These are phyloP conservation scores for Fragilariopsis cylindrus DNA, from an alignment of 108 stramenopile species.

Conservation along the genomic window DNA sequence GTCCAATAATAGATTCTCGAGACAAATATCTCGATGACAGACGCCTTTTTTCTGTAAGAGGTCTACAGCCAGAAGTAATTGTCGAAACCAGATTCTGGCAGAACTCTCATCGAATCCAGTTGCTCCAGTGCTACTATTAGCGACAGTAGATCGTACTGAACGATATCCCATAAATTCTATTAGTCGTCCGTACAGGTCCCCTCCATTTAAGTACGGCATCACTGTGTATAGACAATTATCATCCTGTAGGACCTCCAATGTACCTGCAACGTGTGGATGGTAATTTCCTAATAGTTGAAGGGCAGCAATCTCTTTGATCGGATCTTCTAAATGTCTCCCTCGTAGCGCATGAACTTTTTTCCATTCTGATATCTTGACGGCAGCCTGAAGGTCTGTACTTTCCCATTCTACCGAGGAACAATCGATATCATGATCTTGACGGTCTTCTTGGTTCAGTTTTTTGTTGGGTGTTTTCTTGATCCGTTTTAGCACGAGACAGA, in stretches of 20 bases:
- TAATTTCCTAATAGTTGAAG: constrained; percentile 82
- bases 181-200: constrained; percentile 75
- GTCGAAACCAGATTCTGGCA: constrained; percentile 66
- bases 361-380: constrained; percentile 76
- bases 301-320: constrained; percentile 88
- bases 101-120: constrained; percentile 43
- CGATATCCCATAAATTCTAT: constrained; percentile 17
- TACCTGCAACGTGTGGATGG: constrained; percentile 79
- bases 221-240: constrained; percentile 81
- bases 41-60: constrained; percentile 71
- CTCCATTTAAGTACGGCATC: constrained; percentile 80
- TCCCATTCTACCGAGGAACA: constrained; percentile 65
- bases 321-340: constrained; percentile 77
- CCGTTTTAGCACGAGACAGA: constrained; percentile 58
- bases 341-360: constrained; percentile 55
- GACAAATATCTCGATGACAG: constrained; percentile 75
- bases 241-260: constrained; percentile 80
- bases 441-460: constrained; percentile 55
- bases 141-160: constrained; percentile 1
- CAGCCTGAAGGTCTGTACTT: constrained; percentile 64
- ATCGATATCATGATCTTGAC: constrained; percentile 32
- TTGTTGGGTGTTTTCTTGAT: constrained; percentile 14
- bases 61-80: constrained; percentile 67
- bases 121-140: neutral
- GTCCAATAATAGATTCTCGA: constrained; percentile 72